Evolutionary conservation across 1,284 basidiomycete genomes (phyloP).

Genomic region (Kwoniella shivajii): DNA sequence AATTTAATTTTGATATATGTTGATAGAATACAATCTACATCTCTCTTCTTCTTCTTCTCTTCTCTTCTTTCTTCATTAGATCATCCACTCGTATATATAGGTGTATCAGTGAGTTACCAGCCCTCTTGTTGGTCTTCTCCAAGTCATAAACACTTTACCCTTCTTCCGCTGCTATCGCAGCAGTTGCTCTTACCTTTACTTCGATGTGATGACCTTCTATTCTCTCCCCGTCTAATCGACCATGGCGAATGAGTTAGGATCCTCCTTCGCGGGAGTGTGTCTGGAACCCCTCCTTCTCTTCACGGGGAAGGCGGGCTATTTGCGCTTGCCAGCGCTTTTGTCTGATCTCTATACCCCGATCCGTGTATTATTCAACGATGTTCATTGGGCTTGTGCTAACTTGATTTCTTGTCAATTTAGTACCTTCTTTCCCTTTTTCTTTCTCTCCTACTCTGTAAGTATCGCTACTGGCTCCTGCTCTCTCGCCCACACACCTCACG

Average conservation of each 20-base stretch:
- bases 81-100: no score
- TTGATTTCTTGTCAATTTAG: neutral
- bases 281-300: slow-evolving; percentile 40
- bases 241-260: slow-evolving; percentile 56
- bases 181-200: slow-evolving; percentile 5
- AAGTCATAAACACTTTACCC: no score
- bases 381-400: slow-evolving; percentile 3
- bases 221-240: slow-evolving; percentile 58
- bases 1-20: neutral
- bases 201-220: slow-evolving; percentile 54
- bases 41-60: slow-evolving; percentile 10
- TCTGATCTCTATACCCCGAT: slow-evolving; percentile 43
- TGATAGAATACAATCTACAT: neutral
- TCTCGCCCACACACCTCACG: neutral
- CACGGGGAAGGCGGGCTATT: slow-evolving; percentile 41
- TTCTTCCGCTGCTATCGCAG: neutral
- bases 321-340: slow-evolving; percentile 57
- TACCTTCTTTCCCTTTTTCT: slow-evolving; percentile 1
- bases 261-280: slow-evolving; percentile 53
- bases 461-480: neutral
- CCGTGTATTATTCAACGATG: neutral
- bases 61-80: slow-evolving; percentile 3
- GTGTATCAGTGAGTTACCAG: no score
- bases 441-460: slow-evolving; percentile 14
- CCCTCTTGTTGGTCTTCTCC: no score